Conservation (phyloP, 371 early-diverging fungal genomes). For the Rhizomucor pusillus region DNA sequence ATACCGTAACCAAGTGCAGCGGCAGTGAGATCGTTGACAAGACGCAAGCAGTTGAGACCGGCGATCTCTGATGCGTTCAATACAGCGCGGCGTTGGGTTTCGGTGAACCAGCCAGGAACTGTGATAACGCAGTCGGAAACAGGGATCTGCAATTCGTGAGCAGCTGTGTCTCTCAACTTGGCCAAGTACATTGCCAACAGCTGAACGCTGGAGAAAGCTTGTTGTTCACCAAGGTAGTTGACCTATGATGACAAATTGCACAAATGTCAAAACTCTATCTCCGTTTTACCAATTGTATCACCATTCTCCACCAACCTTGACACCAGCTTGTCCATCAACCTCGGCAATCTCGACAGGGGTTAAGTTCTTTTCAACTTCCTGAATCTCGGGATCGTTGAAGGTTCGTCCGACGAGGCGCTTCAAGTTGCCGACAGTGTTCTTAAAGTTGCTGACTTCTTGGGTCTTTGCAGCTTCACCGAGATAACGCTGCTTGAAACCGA, state of each 20-base stretch:
- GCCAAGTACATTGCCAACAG: conserved; percentile 91
- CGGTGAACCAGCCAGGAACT: conserved; percentile 94
- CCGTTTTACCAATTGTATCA: background rate
- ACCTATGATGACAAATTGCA: conserved; percentile 39
- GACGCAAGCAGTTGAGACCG: conserved; percentile 89
- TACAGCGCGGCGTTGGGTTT: conserved; percentile 89
- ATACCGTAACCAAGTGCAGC: conserved; percentile 97
- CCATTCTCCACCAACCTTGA: conserved; percentile 52
- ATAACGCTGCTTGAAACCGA: conserved; percentile 92
- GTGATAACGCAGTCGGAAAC: conserved; percentile 94
- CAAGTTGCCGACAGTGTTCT: conserved; percentile 90
- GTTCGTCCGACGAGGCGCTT: conserved; percentile 97
- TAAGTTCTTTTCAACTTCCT: conserved; percentile 77
- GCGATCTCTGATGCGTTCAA: conserved; percentile 89
- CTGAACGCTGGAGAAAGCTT: conserved; percentile 85
- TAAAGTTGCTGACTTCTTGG: conserved; percentile 92
- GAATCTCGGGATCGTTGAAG: conserved; percentile 85
- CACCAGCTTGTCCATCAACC: conserved; percentile 84
- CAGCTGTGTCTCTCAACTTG: conserved; percentile 89
- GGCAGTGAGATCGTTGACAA: conserved; percentile 94
- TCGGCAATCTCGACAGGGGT: conserved; percentile 80
- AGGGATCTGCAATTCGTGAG: conserved; percentile 78
- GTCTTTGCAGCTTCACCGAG: conserved; percentile 96
- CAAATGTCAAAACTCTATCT: background rate
- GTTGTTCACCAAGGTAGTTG: conserved; percentile 74